Percentiles rank a stretch among this genome's conserved stretches.
Conservation (phyloP, 2,329 filamentous ascomycete species). For the Hypoxylon sp. region DNA sequence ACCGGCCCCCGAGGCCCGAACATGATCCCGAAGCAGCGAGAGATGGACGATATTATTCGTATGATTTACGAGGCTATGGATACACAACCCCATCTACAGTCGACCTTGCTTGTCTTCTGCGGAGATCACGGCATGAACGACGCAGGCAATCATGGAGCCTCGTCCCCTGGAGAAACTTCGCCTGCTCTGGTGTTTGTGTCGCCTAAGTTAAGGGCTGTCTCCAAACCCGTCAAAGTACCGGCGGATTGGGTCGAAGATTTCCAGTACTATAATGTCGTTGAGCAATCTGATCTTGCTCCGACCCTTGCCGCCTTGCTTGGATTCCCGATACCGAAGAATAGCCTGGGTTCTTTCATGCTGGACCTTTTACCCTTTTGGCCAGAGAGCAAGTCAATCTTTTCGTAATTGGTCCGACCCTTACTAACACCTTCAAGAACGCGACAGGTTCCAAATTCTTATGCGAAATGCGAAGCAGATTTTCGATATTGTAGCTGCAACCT, state of each 20-base stretch:
- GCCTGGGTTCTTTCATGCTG: slow-evolving; percentile 86
- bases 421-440: slow-evolving; percentile 48
- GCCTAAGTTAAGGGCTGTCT: slow-evolving; percentile 78
- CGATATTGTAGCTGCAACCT: slow-evolving; percentile 81
- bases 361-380: slow-evolving; percentile 86
- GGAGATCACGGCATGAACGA: slow-evolving; percentile 99
- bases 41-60: slow-evolving; percentile 90
- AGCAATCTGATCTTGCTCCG: slow-evolving; percentile 94
- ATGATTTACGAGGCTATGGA: slow-evolving; percentile 84
- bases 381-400: slow-evolving; percentile 62
- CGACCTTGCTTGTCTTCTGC: slow-evolving; percentile 86
- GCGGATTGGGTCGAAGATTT: slow-evolving; percentile 76
- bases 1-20: slow-evolving; percentile 88
- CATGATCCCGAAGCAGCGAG: slow-evolving; percentile 92
- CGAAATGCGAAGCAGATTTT: slow-evolving; percentile 87
- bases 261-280: slow-evolving; percentile 85
- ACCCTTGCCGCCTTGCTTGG: slow-evolving; percentile 89
- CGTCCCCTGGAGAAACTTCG: slow-evolving; percentile 93
- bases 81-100: slow-evolving; percentile 76
- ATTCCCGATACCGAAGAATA: slow-evolving; percentile 90
- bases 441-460: slow-evolving; percentile 75
- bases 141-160: slow-evolving; percentile 95
- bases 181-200: slow-evolving; percentile 92
- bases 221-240: slow-evolving; percentile 64
- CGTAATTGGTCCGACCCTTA: slow-evolving; percentile 33